A percentile compares a stretch with the other conserved stretches of the same genome.
Conservation (phyloP, 129 eudicot species). For the Tagetes erecta region DNA sequence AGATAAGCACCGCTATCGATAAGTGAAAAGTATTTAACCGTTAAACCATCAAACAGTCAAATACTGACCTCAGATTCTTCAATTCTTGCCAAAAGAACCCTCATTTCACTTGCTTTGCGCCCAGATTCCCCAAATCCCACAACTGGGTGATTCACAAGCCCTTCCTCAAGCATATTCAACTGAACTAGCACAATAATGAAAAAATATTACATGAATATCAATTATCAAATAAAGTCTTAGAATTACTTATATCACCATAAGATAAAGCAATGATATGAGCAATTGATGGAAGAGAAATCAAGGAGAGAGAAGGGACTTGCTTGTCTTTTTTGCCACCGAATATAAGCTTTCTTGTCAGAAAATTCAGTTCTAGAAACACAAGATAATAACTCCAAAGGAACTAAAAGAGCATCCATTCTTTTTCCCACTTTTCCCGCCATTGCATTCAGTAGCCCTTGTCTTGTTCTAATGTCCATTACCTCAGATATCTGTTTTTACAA, state of each 20-base stretch:
- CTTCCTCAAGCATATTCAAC: conserved; percentile 98
- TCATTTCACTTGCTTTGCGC: conserved; percentile 82
- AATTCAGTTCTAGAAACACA: conserved; percentile 93
- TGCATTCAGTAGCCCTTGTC: conserved; percentile 92
- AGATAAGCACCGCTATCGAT: conserved; percentile 19
- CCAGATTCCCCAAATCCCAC: conserved; percentile 98
- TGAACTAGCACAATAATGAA: conserved; percentile 71
- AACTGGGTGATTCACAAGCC: conserved; percentile 91
- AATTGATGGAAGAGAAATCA: conserved; percentile 1
- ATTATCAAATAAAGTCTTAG: conserved; percentile 18
- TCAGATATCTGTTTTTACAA: conserved; percentile 75
- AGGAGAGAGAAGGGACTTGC: conserved; percentile 50
- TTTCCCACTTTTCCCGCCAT: conserved; percentile 89
- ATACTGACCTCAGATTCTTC: conserved; percentile 94
- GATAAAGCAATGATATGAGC: conserved; percentile 16
- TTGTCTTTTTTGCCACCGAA: conserved; percentile 99
- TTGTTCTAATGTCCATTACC: conserved; percentile 91
- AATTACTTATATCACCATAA: background rate
- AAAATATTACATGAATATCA: conserved; percentile 32
- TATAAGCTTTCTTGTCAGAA: conserved; percentile 94
- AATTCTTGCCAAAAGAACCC: conserved; percentile 86
- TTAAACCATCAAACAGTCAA: conserved; percentile 8
- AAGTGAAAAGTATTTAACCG: background rate
- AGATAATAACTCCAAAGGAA: conserved; percentile 85
- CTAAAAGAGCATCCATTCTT: conserved; percentile 93